phyloP scores from a whole-genome alignment of 2,329 filamentous ascomycete species.

The Fusarium sp. region DNA sequence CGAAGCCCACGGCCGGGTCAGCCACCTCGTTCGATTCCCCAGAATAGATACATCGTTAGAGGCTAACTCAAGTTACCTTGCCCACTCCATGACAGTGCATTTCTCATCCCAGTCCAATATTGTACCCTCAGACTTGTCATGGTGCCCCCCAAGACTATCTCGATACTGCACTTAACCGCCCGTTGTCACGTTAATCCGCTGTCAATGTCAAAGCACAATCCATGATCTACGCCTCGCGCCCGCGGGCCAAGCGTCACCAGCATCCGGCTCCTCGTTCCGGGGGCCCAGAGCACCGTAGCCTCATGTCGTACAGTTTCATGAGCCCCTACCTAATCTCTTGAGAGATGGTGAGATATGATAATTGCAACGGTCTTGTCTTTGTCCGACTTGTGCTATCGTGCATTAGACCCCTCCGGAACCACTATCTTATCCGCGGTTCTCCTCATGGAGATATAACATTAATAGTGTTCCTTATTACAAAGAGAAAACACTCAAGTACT shows the following conservation, averaged over 20 bases:
- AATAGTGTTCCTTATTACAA: not conserved
- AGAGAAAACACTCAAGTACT: not conserved
- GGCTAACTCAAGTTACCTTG: not conserved
- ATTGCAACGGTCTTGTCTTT: not conserved
- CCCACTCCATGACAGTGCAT: slow-evolving; percentile 12
- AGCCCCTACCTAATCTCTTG: slow-evolving; percentile 9
- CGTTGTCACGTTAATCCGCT: slow-evolving; percentile 17
- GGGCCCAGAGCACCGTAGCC: not conserved
- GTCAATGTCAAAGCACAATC: slow-evolving; percentile 14
- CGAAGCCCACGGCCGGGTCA: slow-evolving; percentile 19
- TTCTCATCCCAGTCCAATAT: slow-evolving; percentile 18
- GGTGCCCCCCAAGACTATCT: not conserved
- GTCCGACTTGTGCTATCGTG: not conserved
- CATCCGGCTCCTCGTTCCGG: slow-evolving; percentile 20
- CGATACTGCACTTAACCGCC: slow-evolving; percentile 5
- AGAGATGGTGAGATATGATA: slow-evolving; percentile 2
- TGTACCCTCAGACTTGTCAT: not conserved
- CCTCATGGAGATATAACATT: not conserved
- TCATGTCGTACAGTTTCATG: slow-evolving; percentile 16
- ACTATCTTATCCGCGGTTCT: not conserved
- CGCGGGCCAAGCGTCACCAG: slow-evolving; percentile 17
- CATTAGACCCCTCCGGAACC: not conserved
- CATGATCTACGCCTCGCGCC: slow-evolving; percentile 12
- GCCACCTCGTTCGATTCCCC: slow-evolving; percentile 32
- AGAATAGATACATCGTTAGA: not conserved